Evolutionary conservation across 1,139 yeast genomes (phyloP), one percentile per base, ranked within the genome.

Genomic region (Wickerhamomyces sp.): DNA sequence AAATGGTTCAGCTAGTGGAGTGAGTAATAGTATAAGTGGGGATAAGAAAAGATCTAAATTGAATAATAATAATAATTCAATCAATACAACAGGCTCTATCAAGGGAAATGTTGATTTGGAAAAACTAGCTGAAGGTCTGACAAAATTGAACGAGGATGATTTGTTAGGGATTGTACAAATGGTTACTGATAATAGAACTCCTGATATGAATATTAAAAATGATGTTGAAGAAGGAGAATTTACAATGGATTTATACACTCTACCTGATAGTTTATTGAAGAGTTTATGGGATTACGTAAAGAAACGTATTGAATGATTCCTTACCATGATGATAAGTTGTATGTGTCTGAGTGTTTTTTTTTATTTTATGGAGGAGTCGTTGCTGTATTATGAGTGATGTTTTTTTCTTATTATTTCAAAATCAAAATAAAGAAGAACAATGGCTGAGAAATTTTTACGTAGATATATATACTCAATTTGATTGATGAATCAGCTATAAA

Each of bases 221-320:
- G 96, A 93, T 63, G 91, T 88, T 43, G 98, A 91, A 53, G 94
- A 89, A 60, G 99, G 99, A 42, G 99, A 93, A 70, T 93, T 93
- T 66, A 91, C 95, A 49, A 89, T 93, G 87, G 99, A 93, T 68
- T 75, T 93, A 59, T 91, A 82, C 66, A 91, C 98, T 38, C 75
- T 93, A 57, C 99, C 99, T 23, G 98, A 91, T 64, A 82, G 89
- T 37, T 74, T 93, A 63, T 78, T 93, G 66, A 89, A 86, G 69
- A 87, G 95, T 75, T 75, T 93, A 66, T 90, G 95, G 95, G 98
- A 93, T 57, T 91, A 87, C 64, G 95, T 89, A 41, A 83, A 81
- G 67, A 87, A 87, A 68, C 55, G 59, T 42, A 45, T 48, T 40
- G 59, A 55, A 40, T 50, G 39, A 46, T 18, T 18, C 23, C 23